Base-by-base conservation (phyloP, 176 grass and related monocot genomes). In the Lolium perenne region DNA sequence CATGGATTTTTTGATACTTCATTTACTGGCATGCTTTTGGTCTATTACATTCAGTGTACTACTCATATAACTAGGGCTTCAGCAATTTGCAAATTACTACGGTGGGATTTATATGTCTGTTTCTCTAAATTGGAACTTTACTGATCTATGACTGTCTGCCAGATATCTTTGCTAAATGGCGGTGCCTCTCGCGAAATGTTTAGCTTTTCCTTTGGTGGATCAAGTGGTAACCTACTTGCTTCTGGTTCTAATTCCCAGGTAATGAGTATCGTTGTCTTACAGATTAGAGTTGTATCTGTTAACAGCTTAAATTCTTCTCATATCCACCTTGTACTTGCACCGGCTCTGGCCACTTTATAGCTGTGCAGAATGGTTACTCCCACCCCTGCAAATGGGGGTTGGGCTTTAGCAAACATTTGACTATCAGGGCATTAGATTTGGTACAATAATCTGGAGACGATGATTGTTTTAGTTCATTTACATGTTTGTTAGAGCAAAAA, bases 201-300 rank as follows among this genome's bases (percentile, higher is more conserved):
- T 79, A 98, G 90, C 86, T 98, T 98, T 85, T 89, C 83, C 65
- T 98, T 94, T 82, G 93, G 96, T 66, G 93, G 96, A 77, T 89
- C 90, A 86, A 92, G 49, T 80, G 90, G 90, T 83, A 94, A 89
- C 74, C 90, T 95, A 90, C 86, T 98, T 81, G 92, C 84, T 82
- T 90, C 88, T 68, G 95, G 95, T 85, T 88, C 88, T 80, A 94
- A 91, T 85, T 81, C 88, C 64, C 80, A 94, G 92, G 94, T 97
- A 81, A 49, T 6, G 18, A 54, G n/a, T 64, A 53, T 14, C 67
- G 3, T 22, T 70, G 17, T 56, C 56, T 18, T 11, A 50, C 56
- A 82, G 11, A 50, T 74, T 40, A 71, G 16, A 74, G 21, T 43
- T 40, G 47, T 67, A 38, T 56, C 32, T 23, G 10, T 76, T 47